Percentiles rank a stretch among this genome's conserved stretches.
phyloP scores from a whole-genome alignment of 139 green algal species.

The Auxenochlorella pyrenoidosa region DNA sequence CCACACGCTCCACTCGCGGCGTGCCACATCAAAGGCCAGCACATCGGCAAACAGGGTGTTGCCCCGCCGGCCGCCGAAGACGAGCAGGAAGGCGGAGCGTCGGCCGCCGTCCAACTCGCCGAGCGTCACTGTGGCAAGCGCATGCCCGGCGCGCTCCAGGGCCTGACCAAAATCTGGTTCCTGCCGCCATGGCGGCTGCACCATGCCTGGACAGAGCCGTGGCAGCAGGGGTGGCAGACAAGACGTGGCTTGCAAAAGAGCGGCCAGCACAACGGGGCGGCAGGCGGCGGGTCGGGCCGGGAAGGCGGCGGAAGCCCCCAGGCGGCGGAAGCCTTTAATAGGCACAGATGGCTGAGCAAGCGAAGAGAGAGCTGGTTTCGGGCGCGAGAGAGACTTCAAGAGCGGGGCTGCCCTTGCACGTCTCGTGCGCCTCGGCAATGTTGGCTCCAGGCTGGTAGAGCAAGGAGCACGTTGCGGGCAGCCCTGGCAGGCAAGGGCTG shows the following conservation, averaged over 20 bases:
- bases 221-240: not conserved
- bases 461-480: too few species aligned
- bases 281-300: not conserved
- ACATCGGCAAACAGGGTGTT: not conserved
- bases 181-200: not conserved
- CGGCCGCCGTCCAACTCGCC: not conserved
- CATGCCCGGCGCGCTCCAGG: not conserved
- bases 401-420: too few species aligned
- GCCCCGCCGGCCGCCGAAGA: slow-evolving; percentile 12
- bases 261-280: not conserved
- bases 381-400: too few species aligned
- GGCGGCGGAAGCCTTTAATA: too few species aligned
- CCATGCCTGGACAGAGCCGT: not conserved
- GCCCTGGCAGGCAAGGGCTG: too few species aligned
- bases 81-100: not conserved
- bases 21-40: not conserved
- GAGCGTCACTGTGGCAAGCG: not conserved
- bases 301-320: not conserved
- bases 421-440: too few species aligned
- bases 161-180: not conserved
- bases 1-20: slow-evolving; percentile 7
- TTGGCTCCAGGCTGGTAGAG: too few species aligned
- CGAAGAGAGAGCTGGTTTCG: too few species aligned
- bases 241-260: too few species aligned
- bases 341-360: too few species aligned